Percentiles rank a stretch among this genome's conserved stretches.
phyloP scores from a whole-genome alignment of 306 rosid genomes.

The Heteromeles arbutifolia region DNA sequence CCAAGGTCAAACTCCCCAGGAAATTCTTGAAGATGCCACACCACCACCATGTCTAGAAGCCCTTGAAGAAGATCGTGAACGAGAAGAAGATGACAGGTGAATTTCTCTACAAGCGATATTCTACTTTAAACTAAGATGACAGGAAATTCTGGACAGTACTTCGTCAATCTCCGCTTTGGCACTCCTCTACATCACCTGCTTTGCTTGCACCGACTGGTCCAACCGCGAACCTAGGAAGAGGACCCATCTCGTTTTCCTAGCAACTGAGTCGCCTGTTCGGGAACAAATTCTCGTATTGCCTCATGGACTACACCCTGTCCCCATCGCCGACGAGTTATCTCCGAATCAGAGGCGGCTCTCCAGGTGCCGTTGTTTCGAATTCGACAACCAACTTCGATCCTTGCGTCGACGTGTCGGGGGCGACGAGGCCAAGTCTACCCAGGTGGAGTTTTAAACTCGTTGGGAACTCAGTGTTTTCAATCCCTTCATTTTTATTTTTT shows the following conservation, averaged over 20 bases:
- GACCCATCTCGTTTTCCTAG: conserved; percentile 56
- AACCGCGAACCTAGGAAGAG: conserved; percentile 35
- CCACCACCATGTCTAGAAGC: conserved; percentile 21
- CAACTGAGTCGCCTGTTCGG: conserved; percentile 60
- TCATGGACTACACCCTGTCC: conserved; percentile 59
- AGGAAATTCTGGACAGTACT: too few relatives aligned
- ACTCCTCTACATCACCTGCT: too few relatives aligned
- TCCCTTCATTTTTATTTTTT: too few relatives aligned
- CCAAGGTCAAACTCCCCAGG: conserved; percentile 45
- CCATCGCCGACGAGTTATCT: conserved; percentile 71
- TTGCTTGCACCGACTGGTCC: too few relatives aligned
- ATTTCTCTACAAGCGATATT: not conserved
- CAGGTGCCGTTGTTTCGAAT: conserved; percentile 18
- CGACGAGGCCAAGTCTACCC: too few relatives aligned
- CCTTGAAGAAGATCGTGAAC: conserved; percentile 10
- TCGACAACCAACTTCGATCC: too few relatives aligned
- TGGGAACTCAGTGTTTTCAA: too few relatives aligned
- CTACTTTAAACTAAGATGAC: not conserved
- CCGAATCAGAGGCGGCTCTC: conserved; percentile 46
- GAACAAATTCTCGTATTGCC: conserved; percentile 64
- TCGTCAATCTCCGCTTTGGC: too few relatives aligned
- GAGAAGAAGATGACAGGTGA: conserved; percentile 84
- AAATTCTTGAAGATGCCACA: conserved; percentile 21
- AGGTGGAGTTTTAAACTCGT: too few relatives aligned
- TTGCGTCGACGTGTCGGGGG: too few relatives aligned